Base-by-base conservation (phyloP, 805 yeast species). In the Torulaspora delbrueckii region DNA sequence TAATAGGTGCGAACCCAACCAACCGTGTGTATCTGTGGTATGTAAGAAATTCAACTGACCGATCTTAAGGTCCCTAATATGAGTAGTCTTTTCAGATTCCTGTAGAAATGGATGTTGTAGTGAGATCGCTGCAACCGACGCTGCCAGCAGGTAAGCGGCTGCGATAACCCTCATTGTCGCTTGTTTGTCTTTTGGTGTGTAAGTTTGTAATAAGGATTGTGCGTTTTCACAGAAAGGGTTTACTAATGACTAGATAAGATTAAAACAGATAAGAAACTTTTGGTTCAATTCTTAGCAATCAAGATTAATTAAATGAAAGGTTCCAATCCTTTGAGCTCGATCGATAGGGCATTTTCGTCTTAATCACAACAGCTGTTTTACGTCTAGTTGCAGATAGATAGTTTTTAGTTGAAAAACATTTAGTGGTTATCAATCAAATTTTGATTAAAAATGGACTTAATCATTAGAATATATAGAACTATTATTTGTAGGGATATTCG, bases 1-100 rank as follows among this genome's bases (percentile, higher is more conserved):
- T 53, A 82, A 81, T 32, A 79, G 56, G 68, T 91, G 99, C 0
- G 97, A 97, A 4, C 91, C 81, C 52, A 84, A 78, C 99, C 99
- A 93, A 1, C 93, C 97, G 64, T 93, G 99, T 2, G 97, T 91
- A 58, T 93, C 99, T 0, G 99, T 93, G 1, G 98, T 90, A 59
- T 91, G 98, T 22, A 91, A 58, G 56, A 93, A 86, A 67, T 93
- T 91, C 38, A 93, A 46, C 45, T 82, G 78, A 0, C 90, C 89
- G 76, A 89, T 74, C 8, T 65, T 58, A 25, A 89, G 57, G n/a
- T 77, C 76, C 42, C 93, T 45, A 12, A 56, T 34, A 25, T 39
- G 37, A 35, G 34, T 50, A 12, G 10, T 8, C 32, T 9, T 25
- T 18, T 25, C 30, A 24, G 43, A 5, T 27, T 31, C 46, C 4